Evolutionary conservation across 805 yeast species (phyloP).

Genomic region (Metschnikowia cubensis): DNA sequence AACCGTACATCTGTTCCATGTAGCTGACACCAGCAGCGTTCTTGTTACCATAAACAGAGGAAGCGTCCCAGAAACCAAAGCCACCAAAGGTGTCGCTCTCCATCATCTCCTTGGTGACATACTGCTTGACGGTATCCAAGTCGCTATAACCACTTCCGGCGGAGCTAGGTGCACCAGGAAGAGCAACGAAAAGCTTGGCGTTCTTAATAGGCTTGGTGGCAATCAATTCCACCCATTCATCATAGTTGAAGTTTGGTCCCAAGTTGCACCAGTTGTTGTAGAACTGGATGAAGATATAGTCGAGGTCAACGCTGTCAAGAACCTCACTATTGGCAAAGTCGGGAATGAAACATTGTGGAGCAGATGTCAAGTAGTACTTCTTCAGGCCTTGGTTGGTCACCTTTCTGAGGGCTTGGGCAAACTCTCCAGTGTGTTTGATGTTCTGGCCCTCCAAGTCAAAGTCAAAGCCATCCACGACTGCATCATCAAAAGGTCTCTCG

Average conservation of each 20-base stretch:
- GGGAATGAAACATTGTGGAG: constrained; percentile 90
- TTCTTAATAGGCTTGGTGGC: constrained; percentile 56
- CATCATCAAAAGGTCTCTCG: constrained; percentile 33
- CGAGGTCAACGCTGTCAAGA: constrained; percentile 54
- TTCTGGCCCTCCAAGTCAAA: constrained; percentile 54
- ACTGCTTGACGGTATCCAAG: constrained; percentile 18
- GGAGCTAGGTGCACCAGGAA: constrained; percentile 52
- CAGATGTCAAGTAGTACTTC: constrained; percentile 73
- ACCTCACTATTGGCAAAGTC: constrained; percentile 51
- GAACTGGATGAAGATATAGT: constrained; percentile 82
- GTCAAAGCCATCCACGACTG: constrained; percentile 70
- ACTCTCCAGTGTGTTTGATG: constrained; percentile 59
- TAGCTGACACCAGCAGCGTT: constrained; percentile 19
- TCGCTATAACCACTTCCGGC: constrained; percentile 55
- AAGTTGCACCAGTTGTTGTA: constrained; percentile 75
- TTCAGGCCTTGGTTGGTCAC: constrained; percentile 34
- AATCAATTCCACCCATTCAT: constrained; percentile 65
- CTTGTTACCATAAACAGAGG: constrained; percentile 48
- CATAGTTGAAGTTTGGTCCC: constrained; percentile 50
- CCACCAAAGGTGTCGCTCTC: constrained; percentile 49
- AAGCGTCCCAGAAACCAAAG: constrained; percentile 83
- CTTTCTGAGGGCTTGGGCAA: constrained; percentile 41
- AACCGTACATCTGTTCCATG: constrained; percentile 7
- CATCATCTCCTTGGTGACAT: constrained; percentile 11
- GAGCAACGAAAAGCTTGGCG: constrained; percentile 68